These are phyloP conservation scores for Bauhinia variegata DNA, from an alignment of 306 rosid species.

Conservation along the genomic window DNA sequence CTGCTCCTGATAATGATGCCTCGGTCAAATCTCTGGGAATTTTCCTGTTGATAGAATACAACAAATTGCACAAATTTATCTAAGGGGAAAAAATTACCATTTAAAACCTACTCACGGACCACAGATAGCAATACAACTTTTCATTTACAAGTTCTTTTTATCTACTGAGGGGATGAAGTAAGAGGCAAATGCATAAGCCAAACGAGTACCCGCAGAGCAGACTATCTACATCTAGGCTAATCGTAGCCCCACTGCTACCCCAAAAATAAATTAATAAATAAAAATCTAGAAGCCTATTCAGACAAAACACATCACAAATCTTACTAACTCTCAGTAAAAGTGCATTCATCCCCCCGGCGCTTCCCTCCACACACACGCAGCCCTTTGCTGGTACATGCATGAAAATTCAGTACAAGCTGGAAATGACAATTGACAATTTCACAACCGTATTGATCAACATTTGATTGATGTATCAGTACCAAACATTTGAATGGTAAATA, in stretches of 20 bases:
- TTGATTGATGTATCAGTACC: too few relatives aligned
- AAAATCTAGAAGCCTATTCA: too few relatives aligned
- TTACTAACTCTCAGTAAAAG: too few relatives aligned
- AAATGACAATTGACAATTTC: not conserved
- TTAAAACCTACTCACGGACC: not conserved
- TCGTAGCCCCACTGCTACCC: too few relatives aligned
- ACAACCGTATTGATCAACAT: too few relatives aligned
- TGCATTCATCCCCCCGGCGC: not conserved
- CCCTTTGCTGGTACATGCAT: not conserved
- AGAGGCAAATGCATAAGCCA: not conserved
- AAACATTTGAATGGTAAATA: not conserved
- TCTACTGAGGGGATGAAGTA: not conserved
- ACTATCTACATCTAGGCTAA: too few relatives aligned
- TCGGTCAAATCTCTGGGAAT: slow-evolving; percentile 98
- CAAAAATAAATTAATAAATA: too few relatives aligned
- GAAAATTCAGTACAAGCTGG: not conserved
- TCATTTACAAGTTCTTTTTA: not conserved
- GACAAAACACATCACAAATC: too few relatives aligned
- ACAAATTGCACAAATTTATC: slow-evolving; percentile 16
- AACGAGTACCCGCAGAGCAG: too few relatives aligned
- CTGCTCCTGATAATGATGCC: slow-evolving; percentile 94
- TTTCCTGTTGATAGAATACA: slow-evolving; percentile 63
- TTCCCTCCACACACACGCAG: not conserved
- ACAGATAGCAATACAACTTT: not conserved
- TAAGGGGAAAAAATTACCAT: not conserved